Evolutionary conservation across 208 protist species (phyloP).

Genomic region (Acanthamoeba lenticulata): DNA sequence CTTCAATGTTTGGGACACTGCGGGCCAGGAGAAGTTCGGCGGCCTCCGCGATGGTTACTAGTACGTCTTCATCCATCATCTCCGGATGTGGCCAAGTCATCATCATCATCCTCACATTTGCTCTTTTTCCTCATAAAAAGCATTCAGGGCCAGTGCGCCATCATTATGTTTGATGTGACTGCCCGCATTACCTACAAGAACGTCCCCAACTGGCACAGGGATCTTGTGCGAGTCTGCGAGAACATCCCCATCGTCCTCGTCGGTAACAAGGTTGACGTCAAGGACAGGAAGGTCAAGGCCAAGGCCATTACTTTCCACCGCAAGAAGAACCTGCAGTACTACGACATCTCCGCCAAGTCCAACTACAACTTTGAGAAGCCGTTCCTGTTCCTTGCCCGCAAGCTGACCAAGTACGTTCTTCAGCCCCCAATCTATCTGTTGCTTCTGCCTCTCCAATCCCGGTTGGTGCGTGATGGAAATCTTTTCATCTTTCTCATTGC

Average conservation of each 20-base stretch:
- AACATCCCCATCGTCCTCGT: constrained; percentile 99
- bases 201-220: constrained; percentile 99
- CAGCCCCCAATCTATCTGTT: background rate
- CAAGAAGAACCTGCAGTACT: constrained; percentile 99
- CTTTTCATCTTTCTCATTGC: background rate
- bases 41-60: constrained; percentile 99
- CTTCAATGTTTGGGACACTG: constrained; percentile 99
- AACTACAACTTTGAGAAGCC: constrained; percentile 99
- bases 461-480: background rate
- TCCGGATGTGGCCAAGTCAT: background rate
- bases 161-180: constrained; percentile 99
- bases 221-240: constrained; percentile 99
- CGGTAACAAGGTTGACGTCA: constrained; percentile 99
- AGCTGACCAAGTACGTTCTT: constrained; percentile 90
- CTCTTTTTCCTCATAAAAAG: background rate
- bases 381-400: constrained; percentile 99
- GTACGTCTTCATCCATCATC: constrained; percentile 79
- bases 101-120: background rate
- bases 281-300: constrained; percentile 99
- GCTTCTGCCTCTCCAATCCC: background rate
- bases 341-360: constrained; percentile 99
- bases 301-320: constrained; percentile 99
- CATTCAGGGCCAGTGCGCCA: constrained; percentile 98
- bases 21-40: constrained; percentile 99
- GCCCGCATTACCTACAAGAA: constrained; percentile 99